Evolutionary conservation across 2,329 filamentous ascomycete genomes (phyloP).

Genomic region (Pestalotiopsis sp.): DNA sequence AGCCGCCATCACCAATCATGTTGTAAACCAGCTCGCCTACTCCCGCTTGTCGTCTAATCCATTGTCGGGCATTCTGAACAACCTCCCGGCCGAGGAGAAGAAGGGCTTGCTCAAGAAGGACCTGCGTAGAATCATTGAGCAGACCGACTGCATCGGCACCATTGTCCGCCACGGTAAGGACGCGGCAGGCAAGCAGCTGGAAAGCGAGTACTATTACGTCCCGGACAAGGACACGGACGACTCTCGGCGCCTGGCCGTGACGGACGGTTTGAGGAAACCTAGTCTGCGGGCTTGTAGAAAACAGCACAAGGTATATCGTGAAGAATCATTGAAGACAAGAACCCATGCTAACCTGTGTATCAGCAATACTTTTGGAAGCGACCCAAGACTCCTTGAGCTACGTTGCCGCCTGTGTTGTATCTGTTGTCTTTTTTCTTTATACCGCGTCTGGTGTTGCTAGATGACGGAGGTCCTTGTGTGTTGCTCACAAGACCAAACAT

Average conservation of each 20-base stretch:
- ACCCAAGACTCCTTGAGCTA: slow-evolving; percentile 56
- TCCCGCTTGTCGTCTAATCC: slow-evolving; percentile 91
- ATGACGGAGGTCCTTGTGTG: not conserved
- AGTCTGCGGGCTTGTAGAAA: slow-evolving; percentile 89
- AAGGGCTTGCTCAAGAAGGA: slow-evolving; percentile 61
- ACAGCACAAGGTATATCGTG: slow-evolving; percentile 85
- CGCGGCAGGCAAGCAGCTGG: slow-evolving; percentile 87
- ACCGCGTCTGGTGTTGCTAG: not conserved
- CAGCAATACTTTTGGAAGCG: slow-evolving; percentile 75
- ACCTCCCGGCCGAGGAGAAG: slow-evolving; percentile 73
- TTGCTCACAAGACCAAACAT: slow-evolving; percentile 1
- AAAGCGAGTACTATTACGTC: slow-evolving; percentile 97
- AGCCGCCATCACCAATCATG: slow-evolving; percentile 73
- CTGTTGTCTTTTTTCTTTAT: not conserved
- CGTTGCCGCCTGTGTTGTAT: not conserved
- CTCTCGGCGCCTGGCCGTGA: slow-evolving; percentile 78
- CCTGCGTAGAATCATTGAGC: slow-evolving; percentile 73
- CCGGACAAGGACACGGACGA: slow-evolving; percentile 83
- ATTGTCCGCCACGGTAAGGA: slow-evolving; percentile 93
- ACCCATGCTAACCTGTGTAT: slow-evolving; percentile 19
- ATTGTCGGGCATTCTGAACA: slow-evolving; percentile 83
- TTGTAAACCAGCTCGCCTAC: slow-evolving; percentile 93
- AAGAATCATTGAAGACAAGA: slow-evolving; percentile 13
- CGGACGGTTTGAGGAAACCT: slow-evolving; percentile 84
- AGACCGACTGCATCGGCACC: slow-evolving; percentile 79